phyloP scores from a whole-genome alignment of 1,139 yeast species.

The Saccharomyces hybrid region DNA sequence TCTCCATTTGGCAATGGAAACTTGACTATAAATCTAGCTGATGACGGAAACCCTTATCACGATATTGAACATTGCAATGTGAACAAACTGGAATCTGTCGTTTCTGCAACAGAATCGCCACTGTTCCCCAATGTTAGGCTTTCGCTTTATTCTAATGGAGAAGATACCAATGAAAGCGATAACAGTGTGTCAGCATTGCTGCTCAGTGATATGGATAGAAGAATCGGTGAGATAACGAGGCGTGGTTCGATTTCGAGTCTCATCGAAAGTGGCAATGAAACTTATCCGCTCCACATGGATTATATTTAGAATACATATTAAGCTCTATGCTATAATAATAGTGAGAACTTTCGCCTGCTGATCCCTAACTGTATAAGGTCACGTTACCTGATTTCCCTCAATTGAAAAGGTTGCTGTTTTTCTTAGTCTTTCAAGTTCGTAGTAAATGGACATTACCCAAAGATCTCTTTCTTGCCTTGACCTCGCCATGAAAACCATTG shows the following conservation, averaged over 20 bases:
- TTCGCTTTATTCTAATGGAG: neutral
- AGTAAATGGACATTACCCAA: conserved; percentile 64
- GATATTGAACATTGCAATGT: neutral
- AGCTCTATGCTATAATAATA: neutral
- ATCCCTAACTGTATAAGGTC: neutral
- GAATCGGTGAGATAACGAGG: conserved; percentile 9
- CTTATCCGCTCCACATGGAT: neutral
- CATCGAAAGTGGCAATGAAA: neutral
- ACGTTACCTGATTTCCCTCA: neutral
- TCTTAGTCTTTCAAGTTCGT: conserved; percentile 56
- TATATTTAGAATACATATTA: neutral
- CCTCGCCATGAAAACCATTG: conserved; percentile 69
- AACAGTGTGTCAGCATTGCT: conserved; percentile 4
- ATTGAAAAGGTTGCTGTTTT: neutral
- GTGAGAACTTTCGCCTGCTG: neutral
- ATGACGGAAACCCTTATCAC: neutral
- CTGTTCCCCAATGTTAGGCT: neutral
- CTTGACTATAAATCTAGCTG: neutral
- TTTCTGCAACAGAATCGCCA: conserved; percentile 1
- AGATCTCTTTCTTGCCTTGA: conserved; percentile 76
- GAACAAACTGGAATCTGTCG: neutral
- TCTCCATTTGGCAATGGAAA: conserved; percentile 4
- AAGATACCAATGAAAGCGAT: neutral
- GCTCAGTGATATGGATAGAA: conserved; percentile 11
- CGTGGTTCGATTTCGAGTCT: neutral